Percentiles rank a stretch among this genome's conserved stretches.
phyloP scores from a whole-genome alignment of 2,329 filamentous ascomycete species.

The Teratosphaeria gauchensis region DNA sequence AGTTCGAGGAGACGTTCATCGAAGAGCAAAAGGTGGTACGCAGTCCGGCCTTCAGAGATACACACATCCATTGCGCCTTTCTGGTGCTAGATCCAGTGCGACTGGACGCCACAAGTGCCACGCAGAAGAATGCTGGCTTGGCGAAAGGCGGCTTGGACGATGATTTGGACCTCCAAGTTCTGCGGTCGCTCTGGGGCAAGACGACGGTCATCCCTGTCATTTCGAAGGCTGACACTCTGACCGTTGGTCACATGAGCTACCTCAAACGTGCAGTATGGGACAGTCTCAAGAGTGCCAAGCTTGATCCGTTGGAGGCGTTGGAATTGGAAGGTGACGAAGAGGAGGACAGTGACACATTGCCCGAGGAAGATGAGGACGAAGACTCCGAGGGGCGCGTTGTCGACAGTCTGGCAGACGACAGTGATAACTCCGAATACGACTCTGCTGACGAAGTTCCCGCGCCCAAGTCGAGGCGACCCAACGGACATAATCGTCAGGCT shows the following conservation, averaged over 20 bases:
- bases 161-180: constrained; percentile 79
- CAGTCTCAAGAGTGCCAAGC: constrained; percentile 70
- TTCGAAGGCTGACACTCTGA: constrained; percentile 93
- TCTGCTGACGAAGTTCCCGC: constrained; percentile 19
- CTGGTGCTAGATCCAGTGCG: constrained; percentile 79
- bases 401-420: constrained; percentile 12
- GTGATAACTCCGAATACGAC: constrained; percentile 18
- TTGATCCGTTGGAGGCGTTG: constrained; percentile 81
- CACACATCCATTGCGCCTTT: constrained; percentile 94
- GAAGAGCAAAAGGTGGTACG: constrained; percentile 97
- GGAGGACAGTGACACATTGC: constrained; percentile 38
- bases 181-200: constrained; percentile 81
- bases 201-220: constrained; percentile 93
- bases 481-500: constrained; percentile 29
- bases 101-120: constrained; percentile 62
- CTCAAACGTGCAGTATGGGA: constrained; percentile 87
- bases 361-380: constrained; percentile 39
- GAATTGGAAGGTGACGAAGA: constrained; percentile 67
- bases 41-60: constrained; percentile 85
- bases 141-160: constrained; percentile 57
- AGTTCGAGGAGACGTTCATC: constrained; percentile 94
- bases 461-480: constrained; percentile 8
- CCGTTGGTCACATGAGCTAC: constrained; percentile 84
- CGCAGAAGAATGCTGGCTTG: constrained; percentile 44
- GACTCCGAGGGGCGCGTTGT: constrained; percentile 23